Conservation (phyloP, 2,329 filamentous ascomycete species). For the Graphiopsis chlorocephala region DNA sequence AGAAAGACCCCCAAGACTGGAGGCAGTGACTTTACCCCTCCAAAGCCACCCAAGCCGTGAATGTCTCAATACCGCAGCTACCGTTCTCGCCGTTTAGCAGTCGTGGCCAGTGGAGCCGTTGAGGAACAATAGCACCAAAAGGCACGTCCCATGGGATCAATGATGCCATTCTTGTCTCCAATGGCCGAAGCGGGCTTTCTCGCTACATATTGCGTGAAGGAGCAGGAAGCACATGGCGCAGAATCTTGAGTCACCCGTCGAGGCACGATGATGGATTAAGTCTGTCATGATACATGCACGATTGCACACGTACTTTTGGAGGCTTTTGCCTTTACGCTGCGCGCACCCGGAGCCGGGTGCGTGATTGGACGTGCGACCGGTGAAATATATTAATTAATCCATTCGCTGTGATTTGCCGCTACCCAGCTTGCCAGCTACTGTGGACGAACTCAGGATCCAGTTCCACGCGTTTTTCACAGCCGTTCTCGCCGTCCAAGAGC, state of each 20-base stretch:
- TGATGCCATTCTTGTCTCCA: background rate
- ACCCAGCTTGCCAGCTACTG: background rate
- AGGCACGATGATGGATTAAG: background rate
- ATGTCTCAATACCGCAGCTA: conserved; percentile 12
- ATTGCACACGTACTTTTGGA: background rate
- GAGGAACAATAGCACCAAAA: background rate
- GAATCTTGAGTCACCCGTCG: background rate
- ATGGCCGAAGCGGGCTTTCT: background rate
- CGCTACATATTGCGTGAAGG: background rate
- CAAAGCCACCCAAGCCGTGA: background rate
- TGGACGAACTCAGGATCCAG: background rate
- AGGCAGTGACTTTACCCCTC: background rate
- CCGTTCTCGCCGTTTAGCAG: background rate
- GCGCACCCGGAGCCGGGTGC: background rate
- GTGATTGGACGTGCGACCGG: background rate
- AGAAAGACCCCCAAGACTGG: background rate
- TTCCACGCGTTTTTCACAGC: background rate
- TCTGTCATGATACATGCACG: background rate
- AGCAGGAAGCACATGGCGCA: background rate
- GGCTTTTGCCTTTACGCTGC: background rate
- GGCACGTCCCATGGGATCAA: background rate
- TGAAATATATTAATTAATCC: background rate
- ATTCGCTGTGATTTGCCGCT: background rate
- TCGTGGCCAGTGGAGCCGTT: conserved; percentile 1
- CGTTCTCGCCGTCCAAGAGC: background rate